Percentiles rank a stretch among this genome's conserved stretches.
Evolutionary conservation across 768 basidiomycete species (phyloP).

Genomic region (Obba rivulosa): DNA sequence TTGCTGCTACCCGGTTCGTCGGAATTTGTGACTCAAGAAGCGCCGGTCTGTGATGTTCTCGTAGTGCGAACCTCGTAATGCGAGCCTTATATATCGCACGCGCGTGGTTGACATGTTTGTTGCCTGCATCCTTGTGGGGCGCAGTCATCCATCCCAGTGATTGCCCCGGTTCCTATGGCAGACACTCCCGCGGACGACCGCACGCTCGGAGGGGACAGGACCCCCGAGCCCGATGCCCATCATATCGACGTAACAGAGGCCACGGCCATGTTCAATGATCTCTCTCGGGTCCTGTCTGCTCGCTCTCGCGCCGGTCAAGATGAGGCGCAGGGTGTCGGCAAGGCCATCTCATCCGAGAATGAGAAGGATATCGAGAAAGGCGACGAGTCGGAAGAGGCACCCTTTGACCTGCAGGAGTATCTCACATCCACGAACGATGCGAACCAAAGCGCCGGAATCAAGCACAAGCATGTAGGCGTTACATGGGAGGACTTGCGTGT

Average conservation of each 20-base stretch:
- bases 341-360: not conserved
- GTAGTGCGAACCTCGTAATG: too few species aligned
- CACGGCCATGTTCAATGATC: slow-evolving; percentile 50
- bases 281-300: slow-evolving; percentile 33
- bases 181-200: slow-evolving; percentile 24
- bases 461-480: slow-evolving; percentile 72
- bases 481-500: slow-evolving; percentile 70
- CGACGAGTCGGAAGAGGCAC: slow-evolving; percentile 25
- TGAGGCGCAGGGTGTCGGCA: not conserved
- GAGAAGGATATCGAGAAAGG: slow-evolving; percentile 32
- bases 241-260: slow-evolving; percentile 49
- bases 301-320: slow-evolving; percentile 1
- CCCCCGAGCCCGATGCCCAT: slow-evolving; percentile 9
- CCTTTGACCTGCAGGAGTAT: slow-evolving; percentile 66
- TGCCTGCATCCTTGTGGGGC: too few species aligned
- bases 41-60: too few species aligned
- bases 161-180: slow-evolving; percentile 12
- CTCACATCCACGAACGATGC: slow-evolving; percentile 63
- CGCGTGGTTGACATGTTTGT: too few species aligned
- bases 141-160: too few species aligned
- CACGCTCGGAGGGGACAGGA: slow-evolving; percentile 19
- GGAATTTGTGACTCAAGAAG: too few species aligned
- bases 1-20: too few species aligned
- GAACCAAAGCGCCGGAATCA: slow-evolving; percentile 58
- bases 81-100: too few species aligned